These are phyloP conservation scores for Calonectria crousiana DNA, from an alignment of 2,329 filamentous ascomycete species.

Conservation along the genomic window DNA sequence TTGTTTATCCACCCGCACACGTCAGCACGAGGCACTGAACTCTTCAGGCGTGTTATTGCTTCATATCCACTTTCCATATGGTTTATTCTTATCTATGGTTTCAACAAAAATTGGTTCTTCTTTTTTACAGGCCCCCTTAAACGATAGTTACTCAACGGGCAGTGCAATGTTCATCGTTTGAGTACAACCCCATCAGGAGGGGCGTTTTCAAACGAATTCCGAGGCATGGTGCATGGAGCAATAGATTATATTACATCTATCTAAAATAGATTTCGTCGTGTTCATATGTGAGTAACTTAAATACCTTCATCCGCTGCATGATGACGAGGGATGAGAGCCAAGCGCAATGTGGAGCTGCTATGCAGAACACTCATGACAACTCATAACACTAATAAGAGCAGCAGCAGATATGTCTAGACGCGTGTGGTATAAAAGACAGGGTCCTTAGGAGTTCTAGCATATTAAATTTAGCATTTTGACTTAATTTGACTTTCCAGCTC, in stretches of 20 bases:
- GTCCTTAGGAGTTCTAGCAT: rapidly evolving
- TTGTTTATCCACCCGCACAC: not conserved
- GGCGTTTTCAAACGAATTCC: not conserved
- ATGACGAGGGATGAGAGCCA: not conserved
- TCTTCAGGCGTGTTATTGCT: not conserved
- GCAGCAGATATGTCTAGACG: not conserved
- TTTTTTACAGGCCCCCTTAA: too few relatives aligned
- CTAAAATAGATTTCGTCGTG: not conserved
- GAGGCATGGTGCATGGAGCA: rapidly evolving
- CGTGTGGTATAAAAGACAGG: not conserved
- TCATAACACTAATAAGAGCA: not conserved
- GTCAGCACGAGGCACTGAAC: not conserved
- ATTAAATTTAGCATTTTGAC: not conserved
- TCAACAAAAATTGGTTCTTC: not conserved
- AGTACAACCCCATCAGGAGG: not conserved
- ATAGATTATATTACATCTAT: not conserved
- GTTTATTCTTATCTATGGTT: too few relatives aligned
- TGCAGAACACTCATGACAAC: not conserved
- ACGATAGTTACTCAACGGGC: not conserved
- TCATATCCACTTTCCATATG: not conserved
- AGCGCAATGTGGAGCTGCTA: not conserved
- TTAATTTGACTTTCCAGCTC: not conserved
- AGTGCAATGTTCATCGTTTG: not conserved
- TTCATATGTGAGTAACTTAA: not conserved
- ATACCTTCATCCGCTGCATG: not conserved